Evolutionary conservation across 495 filamentous ascomycete species (phyloP).

Genomic region (Trypethelium eluteriae): DNA sequence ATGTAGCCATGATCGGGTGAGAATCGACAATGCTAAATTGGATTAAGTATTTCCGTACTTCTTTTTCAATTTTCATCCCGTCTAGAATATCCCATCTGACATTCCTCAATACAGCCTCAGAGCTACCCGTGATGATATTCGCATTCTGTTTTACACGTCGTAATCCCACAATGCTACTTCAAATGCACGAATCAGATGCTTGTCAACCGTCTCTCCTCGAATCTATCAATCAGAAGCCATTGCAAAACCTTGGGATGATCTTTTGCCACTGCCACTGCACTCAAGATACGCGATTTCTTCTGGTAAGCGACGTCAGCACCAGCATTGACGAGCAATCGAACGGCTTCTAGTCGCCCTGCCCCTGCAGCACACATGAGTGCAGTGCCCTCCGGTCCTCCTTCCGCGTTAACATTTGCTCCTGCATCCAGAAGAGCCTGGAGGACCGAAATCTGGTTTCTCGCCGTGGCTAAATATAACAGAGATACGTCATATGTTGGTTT

Average conservation of each 20-base stretch:
- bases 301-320: background rate
- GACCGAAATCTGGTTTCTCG: background rate
- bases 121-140: too few relatives aligned
- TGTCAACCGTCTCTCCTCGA: background rate
- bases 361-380: conserved; percentile 1
- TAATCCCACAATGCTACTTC: too few relatives aligned
- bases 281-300: background rate
- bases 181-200: background rate
- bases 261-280: background rate
- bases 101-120: too few relatives aligned
- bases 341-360: background rate
- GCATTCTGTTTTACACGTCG: too few relatives aligned
- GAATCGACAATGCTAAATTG: too few relatives aligned
- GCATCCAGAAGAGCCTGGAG: background rate
- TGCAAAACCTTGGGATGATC: background rate
- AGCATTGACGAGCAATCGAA: background rate
- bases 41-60: too few relatives aligned
- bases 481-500: background rate
- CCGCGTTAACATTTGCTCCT: background rate
- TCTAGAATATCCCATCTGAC: too few relatives aligned
- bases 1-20: too few relatives aligned
- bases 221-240: conserved; percentile 1
- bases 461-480: background rate
- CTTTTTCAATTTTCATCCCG: too few relatives aligned
- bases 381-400: background rate